These are phyloP conservation scores for Combretum micranthum DNA, from an alignment of 345 rosid genomes.

Conservation along the genomic window DNA sequence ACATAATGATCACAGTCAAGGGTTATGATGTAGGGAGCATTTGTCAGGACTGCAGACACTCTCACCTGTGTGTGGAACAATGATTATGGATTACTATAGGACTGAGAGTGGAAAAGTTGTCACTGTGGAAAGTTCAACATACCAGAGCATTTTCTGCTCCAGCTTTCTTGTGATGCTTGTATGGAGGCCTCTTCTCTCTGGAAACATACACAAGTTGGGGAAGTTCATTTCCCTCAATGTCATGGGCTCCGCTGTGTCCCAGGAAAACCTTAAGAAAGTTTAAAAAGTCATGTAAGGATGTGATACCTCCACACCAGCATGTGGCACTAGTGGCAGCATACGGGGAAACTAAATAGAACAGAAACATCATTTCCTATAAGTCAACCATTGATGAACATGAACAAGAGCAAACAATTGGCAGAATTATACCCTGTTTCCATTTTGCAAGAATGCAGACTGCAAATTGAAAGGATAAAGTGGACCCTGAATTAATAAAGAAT, in stretches of 20 bases:
- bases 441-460: no score
- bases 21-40: slow-evolving; percentile 17
- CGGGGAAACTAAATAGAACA: no score
- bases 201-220: slow-evolving; percentile 96
- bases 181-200: slow-evolving; percentile 98
- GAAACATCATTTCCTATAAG: no score
- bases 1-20: slow-evolving; percentile 25
- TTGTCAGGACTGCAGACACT: slow-evolving; percentile 39
- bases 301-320: not conserved
- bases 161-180: slow-evolving; percentile 97
- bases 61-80: slow-evolving; percentile 53
- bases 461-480: no score
- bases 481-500: no score
- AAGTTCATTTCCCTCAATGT: slow-evolving; percentile 91
- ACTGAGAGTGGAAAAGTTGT: not conserved
- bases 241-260: slow-evolving; percentile 93
- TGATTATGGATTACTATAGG: not conserved
- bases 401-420: not conserved
- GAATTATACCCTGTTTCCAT: no score
- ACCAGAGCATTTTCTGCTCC: slow-evolving; percentile 99
- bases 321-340: no score
- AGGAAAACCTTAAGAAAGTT: slow-evolving; percentile 47
- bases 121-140: slow-evolving; percentile 14
- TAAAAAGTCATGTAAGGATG: not conserved
- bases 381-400: no score